Percentiles rank a stretch among this genome's conserved stretches.
Conservation (phyloP, 495 filamentous ascomycete species). For the Talaromyces proteolyticus region DNA sequence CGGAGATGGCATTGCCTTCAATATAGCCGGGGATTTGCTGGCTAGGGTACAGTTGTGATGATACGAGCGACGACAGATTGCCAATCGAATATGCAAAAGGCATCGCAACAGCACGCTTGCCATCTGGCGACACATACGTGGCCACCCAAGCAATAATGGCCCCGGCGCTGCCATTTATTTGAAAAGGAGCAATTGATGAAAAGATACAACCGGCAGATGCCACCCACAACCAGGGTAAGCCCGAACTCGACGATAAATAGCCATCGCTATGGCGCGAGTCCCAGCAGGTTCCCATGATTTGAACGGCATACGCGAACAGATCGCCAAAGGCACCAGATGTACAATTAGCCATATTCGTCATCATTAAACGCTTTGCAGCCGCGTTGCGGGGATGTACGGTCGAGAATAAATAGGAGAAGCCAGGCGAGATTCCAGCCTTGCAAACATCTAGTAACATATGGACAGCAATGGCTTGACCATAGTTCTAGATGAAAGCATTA, state of each 20-base stretch:
- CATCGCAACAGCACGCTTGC: too few relatives aligned
- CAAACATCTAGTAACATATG: neutral
- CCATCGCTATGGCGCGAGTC: neutral
- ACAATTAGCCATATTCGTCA: neutral
- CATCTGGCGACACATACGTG: too few relatives aligned
- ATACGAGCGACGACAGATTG: too few relatives aligned
- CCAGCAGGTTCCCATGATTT: neutral
- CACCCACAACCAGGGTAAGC: slow-evolving; percentile 19
- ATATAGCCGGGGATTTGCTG: too few relatives aligned
- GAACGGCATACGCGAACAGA: slow-evolving; percentile 1
- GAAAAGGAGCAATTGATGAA: too few relatives aligned
- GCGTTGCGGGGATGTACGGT: neutral
- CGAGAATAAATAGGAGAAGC: neutral
- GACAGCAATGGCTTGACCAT: slow-evolving; percentile 1
- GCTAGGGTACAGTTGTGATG: too few relatives aligned
- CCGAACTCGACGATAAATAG: slow-evolving; percentile 1
- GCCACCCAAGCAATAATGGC: too few relatives aligned
- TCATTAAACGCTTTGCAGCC: slow-evolving; percentile 3
- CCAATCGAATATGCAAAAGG: too few relatives aligned
- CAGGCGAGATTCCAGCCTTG: neutral
- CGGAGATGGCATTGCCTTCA: too few relatives aligned
- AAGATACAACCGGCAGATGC: slow-evolving; percentile 99
- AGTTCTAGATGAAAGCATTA: neutral
- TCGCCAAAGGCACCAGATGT: neutral
- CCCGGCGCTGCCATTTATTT: too few relatives aligned